These are phyloP conservation scores for Paspalum notatum DNA, from an alignment of 176 grass and related monocot species.

Conservation along the genomic window DNA sequence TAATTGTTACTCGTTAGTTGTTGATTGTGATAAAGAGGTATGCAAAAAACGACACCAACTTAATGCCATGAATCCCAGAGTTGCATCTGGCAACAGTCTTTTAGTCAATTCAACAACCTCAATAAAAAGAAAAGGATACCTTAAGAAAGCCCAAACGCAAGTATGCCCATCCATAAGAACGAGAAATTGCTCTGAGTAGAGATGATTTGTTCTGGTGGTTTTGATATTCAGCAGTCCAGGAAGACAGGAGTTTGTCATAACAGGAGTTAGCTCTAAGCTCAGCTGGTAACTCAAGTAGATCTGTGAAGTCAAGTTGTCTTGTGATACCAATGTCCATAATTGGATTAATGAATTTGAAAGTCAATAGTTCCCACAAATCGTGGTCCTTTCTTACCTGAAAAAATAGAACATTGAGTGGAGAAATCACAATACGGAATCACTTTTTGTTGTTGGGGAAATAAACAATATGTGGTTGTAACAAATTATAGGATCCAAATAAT, in stretches of 20 bases:
- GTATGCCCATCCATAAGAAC: constrained; percentile 85
- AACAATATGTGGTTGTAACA: neutral
- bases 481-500: neutral
- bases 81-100: constrained; percentile 29
- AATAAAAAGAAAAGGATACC: constrained; percentile 47
- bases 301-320: constrained; percentile 83
- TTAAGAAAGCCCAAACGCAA: constrained; percentile 80
- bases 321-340: constrained; percentile 81
- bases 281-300: constrained; percentile 77
- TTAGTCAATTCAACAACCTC: constrained; percentile 2
- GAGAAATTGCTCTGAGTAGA: constrained; percentile 73
- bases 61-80: neutral
- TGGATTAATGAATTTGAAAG: constrained; percentile 79
- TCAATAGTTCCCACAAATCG: constrained; percentile 59
- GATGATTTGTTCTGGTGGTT: constrained; percentile 57
- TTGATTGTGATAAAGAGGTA: neutral
- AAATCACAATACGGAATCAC: constrained; percentile 11
- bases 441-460: constrained; percentile 17
- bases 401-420: constrained; percentile 37
- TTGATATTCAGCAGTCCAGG: constrained; percentile 70
- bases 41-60: constrained; percentile 26
- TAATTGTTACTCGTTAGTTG: neutral
- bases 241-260: constrained; percentile 66
- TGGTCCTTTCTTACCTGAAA: constrained; percentile 51
- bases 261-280: constrained; percentile 67